Conservation (phyloP, 345 rosid species). For the Corchorus olitorius region DNA sequence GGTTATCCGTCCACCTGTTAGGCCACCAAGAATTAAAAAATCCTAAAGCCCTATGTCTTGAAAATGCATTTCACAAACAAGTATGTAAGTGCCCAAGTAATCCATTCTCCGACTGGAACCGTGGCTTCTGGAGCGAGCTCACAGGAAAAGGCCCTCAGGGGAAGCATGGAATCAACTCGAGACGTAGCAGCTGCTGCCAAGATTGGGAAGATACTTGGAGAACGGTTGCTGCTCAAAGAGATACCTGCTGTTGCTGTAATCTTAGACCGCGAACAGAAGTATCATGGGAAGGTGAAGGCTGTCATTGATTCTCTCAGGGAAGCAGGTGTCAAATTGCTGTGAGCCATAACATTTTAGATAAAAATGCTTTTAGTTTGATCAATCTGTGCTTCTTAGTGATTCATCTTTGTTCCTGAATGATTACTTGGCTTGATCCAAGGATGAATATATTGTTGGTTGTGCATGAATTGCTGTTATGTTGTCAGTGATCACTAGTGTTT, state of each 20-base stretch:
- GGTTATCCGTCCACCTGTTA: slow-evolving; percentile 79
- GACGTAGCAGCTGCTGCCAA: slow-evolving; percentile 90
- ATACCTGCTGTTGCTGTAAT: slow-evolving; percentile 70
- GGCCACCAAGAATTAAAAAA: slow-evolving; percentile 56
- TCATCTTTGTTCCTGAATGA: slow-evolving; percentile 8
- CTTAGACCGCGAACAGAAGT: slow-evolving; percentile 73
- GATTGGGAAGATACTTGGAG: slow-evolving; percentile 80
- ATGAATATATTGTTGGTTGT: background rate
- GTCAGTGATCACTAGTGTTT: background rate
- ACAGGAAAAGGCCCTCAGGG: slow-evolving; percentile 73
- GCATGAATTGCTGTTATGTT: background rate
- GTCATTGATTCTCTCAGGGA: slow-evolving; percentile 75
- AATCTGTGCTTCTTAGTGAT: background rate
- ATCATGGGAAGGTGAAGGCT: slow-evolving; percentile 90
- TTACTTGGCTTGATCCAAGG: background rate
- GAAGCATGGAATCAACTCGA: slow-evolving; percentile 57
- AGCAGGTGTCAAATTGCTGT: slow-evolving; percentile 67
- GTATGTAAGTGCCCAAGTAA: too few species aligned
- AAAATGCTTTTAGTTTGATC: background rate
- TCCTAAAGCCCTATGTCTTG: slow-evolving; percentile 73
- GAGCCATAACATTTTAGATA: background rate
- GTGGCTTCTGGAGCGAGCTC: slow-evolving; percentile 84
- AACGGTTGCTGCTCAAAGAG: slow-evolving; percentile 63
- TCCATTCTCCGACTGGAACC: slow-evolving; percentile 77
- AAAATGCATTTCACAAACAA: slow-evolving; percentile 82